Conservation (phyloP, 2,329 filamentous ascomycete genomes). For the Neonectria coccinea region DNA sequence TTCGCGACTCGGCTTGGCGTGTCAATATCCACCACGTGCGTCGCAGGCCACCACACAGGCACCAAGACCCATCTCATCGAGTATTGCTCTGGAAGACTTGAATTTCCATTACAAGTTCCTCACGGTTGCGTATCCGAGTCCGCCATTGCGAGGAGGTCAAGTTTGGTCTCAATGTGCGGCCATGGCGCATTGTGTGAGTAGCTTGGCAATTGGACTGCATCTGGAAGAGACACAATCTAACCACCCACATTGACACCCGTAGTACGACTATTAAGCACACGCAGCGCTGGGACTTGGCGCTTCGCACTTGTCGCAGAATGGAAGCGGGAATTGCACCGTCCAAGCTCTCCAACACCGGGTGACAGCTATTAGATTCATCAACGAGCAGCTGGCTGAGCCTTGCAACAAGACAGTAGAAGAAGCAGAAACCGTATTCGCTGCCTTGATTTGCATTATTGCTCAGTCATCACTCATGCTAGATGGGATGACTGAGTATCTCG, state of each 20-base stretch:
- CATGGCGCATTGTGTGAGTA: constrained; percentile 51
- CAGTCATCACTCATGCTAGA: constrained; percentile 53
- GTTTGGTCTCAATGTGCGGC: constrained; percentile 50
- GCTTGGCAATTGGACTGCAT: neutral
- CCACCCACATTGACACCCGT: neutral
- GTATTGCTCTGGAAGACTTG: constrained; percentile 58
- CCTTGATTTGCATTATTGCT: constrained; percentile 51
- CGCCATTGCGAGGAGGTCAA: constrained; percentile 49
- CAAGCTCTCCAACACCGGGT: constrained; percentile 52
- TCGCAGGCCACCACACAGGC: constrained; percentile 10
- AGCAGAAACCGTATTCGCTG: constrained; percentile 52
- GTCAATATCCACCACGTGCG: constrained; percentile 47
- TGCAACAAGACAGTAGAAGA: constrained; percentile 44
- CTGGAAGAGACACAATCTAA: neutral
- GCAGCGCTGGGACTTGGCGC: constrained; percentile 54
- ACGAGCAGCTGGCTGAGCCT: constrained; percentile 45
- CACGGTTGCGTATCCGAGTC: constrained; percentile 53
- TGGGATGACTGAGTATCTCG: constrained; percentile 54
- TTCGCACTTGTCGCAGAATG: constrained; percentile 50
- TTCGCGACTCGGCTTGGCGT: constrained; percentile 49
- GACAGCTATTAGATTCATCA: constrained; percentile 51
- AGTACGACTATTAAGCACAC: constrained; percentile 54
- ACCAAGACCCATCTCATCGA: constrained; percentile 29
- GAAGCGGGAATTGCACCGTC: constrained; percentile 41
- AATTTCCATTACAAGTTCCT: constrained; percentile 65